A percentile compares a stretch with the other conserved stretches of the same genome.
Evolutionary conservation across 345 rosid genomes (phyloP).

Genomic region (Litchi chinensis): DNA sequence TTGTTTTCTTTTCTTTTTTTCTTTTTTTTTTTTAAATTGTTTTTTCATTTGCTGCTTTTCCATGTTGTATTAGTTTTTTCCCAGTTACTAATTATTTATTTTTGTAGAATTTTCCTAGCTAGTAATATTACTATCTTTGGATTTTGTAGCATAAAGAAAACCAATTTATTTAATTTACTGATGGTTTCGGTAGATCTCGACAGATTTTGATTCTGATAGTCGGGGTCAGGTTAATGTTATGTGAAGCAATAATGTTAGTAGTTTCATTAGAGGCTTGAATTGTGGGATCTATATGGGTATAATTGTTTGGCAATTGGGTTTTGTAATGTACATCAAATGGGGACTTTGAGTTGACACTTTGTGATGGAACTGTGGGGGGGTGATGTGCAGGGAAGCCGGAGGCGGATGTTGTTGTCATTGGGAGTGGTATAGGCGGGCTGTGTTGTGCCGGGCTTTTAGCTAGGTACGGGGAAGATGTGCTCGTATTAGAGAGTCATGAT

Average conservation of each 20-base stretch:
- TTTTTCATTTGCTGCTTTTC: background rate
- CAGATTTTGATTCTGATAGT: no score
- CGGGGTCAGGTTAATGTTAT: background rate
- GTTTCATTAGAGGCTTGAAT: background rate
- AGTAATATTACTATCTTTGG: background rate
- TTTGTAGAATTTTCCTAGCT: background rate
- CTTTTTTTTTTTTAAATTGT: background rate
- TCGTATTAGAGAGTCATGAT: slow-evolving; percentile 88
- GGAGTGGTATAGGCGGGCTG: slow-evolving; percentile 88
- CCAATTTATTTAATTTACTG: background rate
- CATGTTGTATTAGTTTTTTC: background rate
- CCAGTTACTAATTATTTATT: background rate
- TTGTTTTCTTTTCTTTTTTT: no score
- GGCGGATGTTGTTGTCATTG: slow-evolving; percentile 89
- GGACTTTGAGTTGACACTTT: background rate
- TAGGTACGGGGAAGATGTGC: slow-evolving; percentile 76
- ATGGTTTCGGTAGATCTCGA: no score
- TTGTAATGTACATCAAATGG: background rate
- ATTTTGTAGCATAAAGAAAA: background rate
- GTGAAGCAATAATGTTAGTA: background rate
- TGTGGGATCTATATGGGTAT: background rate
- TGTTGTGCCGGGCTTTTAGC: slow-evolving; percentile 91
- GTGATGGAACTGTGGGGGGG: background rate
- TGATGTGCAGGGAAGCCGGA: slow-evolving; percentile 62
- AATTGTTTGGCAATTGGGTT: background rate